Conservation (phyloP, 2,329 filamentous ascomycete genomes). For the Penicillium paneum region DNA sequence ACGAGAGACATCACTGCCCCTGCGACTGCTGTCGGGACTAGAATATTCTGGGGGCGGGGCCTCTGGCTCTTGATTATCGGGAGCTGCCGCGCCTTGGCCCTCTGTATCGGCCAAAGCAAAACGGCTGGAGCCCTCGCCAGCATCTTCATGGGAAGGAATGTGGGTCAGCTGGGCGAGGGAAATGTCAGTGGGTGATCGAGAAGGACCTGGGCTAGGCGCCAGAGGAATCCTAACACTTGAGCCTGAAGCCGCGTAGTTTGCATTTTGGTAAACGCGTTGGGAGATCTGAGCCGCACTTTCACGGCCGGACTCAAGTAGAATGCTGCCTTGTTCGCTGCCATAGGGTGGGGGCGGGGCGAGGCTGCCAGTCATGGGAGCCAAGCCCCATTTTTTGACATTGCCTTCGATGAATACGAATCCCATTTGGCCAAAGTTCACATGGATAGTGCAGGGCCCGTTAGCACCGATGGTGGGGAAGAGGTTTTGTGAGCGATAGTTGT, state of each 20-base stretch:
- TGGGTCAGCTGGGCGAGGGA: conserved; percentile 83
- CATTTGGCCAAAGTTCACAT: conserved; percentile 97
- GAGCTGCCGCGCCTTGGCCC: conserved; percentile 7
- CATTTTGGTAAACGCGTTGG: conserved; percentile 47
- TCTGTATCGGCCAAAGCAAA: conserved; percentile 26
- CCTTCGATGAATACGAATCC: conserved; percentile 99
- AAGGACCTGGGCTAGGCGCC: conserved; percentile 81
- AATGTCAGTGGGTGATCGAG: conserved; percentile 91
- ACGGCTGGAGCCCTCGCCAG: conserved; percentile 67
- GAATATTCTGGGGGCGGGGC: conserved; percentile 51
- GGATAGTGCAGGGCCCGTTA: conserved; percentile 85
- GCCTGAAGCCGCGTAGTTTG: conserved; percentile 72
- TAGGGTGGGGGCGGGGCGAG: conserved; percentile 94
- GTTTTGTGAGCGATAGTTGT: conserved; percentile 90
- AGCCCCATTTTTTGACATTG: conserved; percentile 99
- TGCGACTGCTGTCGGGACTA: conserved; percentile 53
- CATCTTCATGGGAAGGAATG: conserved; percentile 63
- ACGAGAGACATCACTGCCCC: conserved; percentile 55
- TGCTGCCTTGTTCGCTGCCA: conserved; percentile 94
- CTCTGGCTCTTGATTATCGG: conserved; percentile 22
- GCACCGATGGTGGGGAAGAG: conserved; percentile 98
- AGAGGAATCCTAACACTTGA: conserved; percentile 70
- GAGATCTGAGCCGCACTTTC: conserved; percentile 48
- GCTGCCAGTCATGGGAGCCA: conserved; percentile 93
- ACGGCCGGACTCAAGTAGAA: conserved; percentile 81